Percentiles rank a stretch among this genome's conserved stretches.
phyloP scores from a whole-genome alignment of 2,329 filamentous ascomycete genomes.

The Trichocomaceae sp. region DNA sequence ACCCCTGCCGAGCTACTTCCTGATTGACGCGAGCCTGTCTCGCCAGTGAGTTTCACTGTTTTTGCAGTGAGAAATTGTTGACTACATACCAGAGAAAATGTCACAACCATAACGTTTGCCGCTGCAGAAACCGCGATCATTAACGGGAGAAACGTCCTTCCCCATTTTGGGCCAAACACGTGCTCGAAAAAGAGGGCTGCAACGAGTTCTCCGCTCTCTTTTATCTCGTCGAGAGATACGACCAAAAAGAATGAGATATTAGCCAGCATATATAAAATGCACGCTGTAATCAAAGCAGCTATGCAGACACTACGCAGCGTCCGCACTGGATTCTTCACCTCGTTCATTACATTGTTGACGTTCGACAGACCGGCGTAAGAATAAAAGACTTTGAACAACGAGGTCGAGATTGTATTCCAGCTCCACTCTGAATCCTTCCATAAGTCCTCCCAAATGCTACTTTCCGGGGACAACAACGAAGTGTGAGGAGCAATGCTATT shows the following conservation, averaged over 20 bases:
- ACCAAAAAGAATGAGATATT: constrained; percentile 61
- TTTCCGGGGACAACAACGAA: not conserved
- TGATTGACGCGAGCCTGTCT: constrained; percentile 60
- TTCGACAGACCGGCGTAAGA: constrained; percentile 62
- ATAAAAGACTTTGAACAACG: constrained; percentile 59
- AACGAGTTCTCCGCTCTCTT: constrained; percentile 59
- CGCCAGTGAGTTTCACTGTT: not conserved
- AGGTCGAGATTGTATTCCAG: constrained; percentile 60
- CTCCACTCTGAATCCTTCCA: constrained; percentile 64
- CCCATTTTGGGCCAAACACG: constrained; percentile 55
- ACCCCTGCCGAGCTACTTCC: constrained; percentile 64
- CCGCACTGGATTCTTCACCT: constrained; percentile 61
- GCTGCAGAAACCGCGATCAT: constrained; percentile 61
- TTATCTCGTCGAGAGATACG: constrained; percentile 61
- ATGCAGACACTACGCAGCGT: constrained; percentile 59
- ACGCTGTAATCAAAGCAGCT: constrained; percentile 55
- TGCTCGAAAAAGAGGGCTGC: constrained; percentile 61
- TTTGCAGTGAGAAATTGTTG: not conserved
- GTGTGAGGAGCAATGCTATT: not conserved
- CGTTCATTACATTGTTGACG: constrained; percentile 64
- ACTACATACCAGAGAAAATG: constrained; percentile 56
- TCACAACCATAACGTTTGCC: constrained; percentile 68
- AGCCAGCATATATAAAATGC: constrained; percentile 59
- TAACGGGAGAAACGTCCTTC: constrained; percentile 53
- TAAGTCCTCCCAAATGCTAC: constrained; percentile 44